A percentile compares a stretch with the other conserved stretches of the same genome.
Evolutionary conservation across 2,329 filamentous ascomycete genomes (phyloP).

Genomic region (Rutstroemia sp.): DNA sequence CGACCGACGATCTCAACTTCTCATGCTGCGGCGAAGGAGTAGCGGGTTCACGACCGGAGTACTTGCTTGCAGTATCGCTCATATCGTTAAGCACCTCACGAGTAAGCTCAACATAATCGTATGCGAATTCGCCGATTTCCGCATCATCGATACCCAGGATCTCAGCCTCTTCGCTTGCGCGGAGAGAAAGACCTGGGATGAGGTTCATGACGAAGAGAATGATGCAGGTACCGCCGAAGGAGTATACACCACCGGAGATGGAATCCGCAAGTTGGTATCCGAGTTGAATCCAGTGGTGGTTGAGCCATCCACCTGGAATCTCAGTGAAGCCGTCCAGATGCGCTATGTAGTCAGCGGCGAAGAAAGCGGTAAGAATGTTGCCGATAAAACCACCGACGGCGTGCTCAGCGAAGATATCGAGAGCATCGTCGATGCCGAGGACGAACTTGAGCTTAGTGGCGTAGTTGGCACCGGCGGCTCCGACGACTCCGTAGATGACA

Average conservation of each 20-base stretch:
- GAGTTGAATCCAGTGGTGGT: conserved; percentile 76
- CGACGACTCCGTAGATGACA: conserved; percentile 69
- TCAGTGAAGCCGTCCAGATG: conserved; percentile 62
- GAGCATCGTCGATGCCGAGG: conserved; percentile 71
- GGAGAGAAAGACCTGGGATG: conserved; percentile 67
- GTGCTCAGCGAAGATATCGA: conserved; percentile 85
- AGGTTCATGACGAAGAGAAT: conserved; percentile 78
- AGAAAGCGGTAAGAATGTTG: conserved; percentile 73
- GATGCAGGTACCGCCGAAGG: conserved; percentile 67
- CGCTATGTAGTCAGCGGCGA: conserved; percentile 78
- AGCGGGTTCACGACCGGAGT: background rate
- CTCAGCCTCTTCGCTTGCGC: conserved; percentile 70
- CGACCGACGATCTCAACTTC: background rate
- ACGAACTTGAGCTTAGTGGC: conserved; percentile 87
- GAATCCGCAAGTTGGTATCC: conserved; percentile 81
- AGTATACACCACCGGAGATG: conserved; percentile 66
- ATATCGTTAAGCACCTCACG: conserved; percentile 46
- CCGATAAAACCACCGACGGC: conserved; percentile 71
- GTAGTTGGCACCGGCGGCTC: conserved; percentile 76
- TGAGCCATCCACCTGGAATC: conserved; percentile 74
- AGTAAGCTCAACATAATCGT: conserved; percentile 79
- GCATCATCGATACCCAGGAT: conserved; percentile 81
- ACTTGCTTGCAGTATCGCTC: conserved; percentile 1
- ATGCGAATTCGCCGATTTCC: conserved; percentile 91
- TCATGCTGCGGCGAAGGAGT: background rate